Percentiles rank a stretch among this genome's conserved stretches.
phyloP scores from a whole-genome alignment of 2,329 filamentous ascomycete genomes.

The Xylariaceae sp. region DNA sequence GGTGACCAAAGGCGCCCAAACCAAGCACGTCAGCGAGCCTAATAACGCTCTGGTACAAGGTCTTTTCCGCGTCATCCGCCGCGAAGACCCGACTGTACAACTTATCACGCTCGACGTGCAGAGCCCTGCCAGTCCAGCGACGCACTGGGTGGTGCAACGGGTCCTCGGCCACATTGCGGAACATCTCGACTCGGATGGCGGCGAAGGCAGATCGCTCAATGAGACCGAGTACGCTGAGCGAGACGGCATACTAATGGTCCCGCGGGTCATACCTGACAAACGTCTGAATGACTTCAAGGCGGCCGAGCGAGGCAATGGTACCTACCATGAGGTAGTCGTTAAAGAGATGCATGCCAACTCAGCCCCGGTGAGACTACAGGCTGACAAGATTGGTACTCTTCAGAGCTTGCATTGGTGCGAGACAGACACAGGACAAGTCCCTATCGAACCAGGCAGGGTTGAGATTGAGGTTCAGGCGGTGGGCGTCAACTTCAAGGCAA shows the following conservation, averaged over 20 bases:
- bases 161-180: too few species aligned
- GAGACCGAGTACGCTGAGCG: slow-evolving; percentile 41
- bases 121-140: slow-evolving; percentile 18
- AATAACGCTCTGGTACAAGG: slow-evolving; percentile 30
- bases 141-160: slow-evolving; percentile 26
- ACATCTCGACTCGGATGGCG: neutral
- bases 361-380: slow-evolving; percentile 17
- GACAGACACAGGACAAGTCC: slow-evolving; percentile 7
- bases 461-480: slow-evolving; percentile 43
- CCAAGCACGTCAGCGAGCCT: slow-evolving; percentile 29
- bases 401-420: slow-evolving; percentile 30
- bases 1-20: slow-evolving; percentile 36
- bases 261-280: slow-evolving; percentile 36
- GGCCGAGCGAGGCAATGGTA: slow-evolving; percentile 16
- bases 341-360: slow-evolving; percentile 23
- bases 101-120: slow-evolving; percentile 29
- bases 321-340: slow-evolving; percentile 11
- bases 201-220: too few species aligned
- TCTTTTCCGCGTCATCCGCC: slow-evolving; percentile 32
- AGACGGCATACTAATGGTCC: slow-evolving; percentile 34
- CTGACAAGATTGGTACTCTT: slow-evolving; percentile 32
- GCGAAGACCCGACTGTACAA: slow-evolving; percentile 23
- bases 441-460: slow-evolving; percentile 31
- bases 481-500: slow-evolving; percentile 45
- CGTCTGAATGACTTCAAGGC: slow-evolving; percentile 30